These are phyloP conservation scores for Dunaliella sp. DNA, from an alignment of 139 green algal species.

Conservation along the genomic window DNA sequence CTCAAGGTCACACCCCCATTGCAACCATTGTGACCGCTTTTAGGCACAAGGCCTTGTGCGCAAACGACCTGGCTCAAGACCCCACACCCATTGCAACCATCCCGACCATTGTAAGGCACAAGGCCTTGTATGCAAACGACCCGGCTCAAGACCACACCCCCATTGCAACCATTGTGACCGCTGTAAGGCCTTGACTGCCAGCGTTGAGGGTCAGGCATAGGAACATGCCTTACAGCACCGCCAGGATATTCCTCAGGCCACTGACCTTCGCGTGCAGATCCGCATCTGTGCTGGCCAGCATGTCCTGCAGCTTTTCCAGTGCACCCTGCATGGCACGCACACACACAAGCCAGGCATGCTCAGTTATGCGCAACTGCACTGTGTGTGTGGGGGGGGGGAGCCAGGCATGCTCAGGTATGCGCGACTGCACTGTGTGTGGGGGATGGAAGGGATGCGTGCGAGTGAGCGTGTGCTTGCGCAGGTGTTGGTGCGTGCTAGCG, in stretches of 20 bases:
- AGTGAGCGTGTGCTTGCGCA: neutral
- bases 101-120: too few relatives aligned
- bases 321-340: neutral
- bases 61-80: too few relatives aligned
- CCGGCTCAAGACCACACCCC: too few relatives aligned
- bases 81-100: too few relatives aligned
- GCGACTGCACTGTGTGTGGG: neutral
- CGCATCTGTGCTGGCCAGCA: neutral
- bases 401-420: neutral
- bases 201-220: too few relatives aligned
- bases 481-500: neutral
- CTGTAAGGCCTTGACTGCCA: too few relatives aligned
- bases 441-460: neutral
- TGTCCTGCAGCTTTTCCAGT: constrained; percentile 1
- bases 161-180: too few relatives aligned
- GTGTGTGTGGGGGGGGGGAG: neutral
- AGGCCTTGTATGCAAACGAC: too few relatives aligned
- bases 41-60: too few relatives aligned
- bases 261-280: neutral
- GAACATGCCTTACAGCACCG: neutral
- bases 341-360: neutral
- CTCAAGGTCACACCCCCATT: too few relatives aligned
- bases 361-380: neutral
- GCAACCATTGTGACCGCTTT: too few relatives aligned
- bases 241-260: constrained; percentile 13